phyloP scores from a whole-genome alignment of 2,329 filamentous ascomycete species.

The Plectosphaerella plurivora region DNA sequence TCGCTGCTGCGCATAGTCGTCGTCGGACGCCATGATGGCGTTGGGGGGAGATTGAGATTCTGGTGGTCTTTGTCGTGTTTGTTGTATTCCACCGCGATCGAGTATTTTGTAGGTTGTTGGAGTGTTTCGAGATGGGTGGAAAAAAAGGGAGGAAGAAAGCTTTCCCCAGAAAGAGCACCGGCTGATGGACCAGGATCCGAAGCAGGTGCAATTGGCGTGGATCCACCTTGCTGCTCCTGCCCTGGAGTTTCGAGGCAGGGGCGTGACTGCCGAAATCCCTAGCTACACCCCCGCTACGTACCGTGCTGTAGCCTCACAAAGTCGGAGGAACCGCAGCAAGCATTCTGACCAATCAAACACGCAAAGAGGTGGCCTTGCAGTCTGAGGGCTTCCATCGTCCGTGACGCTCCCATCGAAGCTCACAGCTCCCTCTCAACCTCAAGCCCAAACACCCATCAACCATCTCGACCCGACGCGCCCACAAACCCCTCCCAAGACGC shows the following conservation, averaged over 20 bases:
- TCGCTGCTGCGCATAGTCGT: constrained; percentile 31
- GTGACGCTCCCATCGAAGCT: neutral
- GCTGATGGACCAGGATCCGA: too few species aligned
- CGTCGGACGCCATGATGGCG: neutral
- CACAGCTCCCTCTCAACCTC: neutral
- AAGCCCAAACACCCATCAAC: neutral
- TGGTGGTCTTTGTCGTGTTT: too few species aligned
- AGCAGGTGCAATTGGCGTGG: too few species aligned
- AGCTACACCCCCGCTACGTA: constrained; percentile 7
- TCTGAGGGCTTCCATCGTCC: neutral
- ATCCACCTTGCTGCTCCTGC: neutral
- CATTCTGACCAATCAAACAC: neutral
- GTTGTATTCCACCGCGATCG: too few species aligned
- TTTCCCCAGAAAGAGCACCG: too few species aligned
- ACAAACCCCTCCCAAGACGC: neutral
- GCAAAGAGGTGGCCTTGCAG: neutral
- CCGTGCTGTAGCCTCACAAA: constrained; percentile 12
- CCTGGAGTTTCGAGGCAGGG: neutral
- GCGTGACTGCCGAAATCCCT: neutral
- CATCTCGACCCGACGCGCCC: neutral
- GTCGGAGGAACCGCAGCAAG: neutral
- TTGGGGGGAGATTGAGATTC: neutral
- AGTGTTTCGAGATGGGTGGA: too few species aligned
- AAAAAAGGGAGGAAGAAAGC: too few species aligned
- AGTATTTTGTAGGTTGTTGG: too few species aligned